Conservation (phyloP, 2,329 filamentous ascomycete genomes). For the Aureobasidium lini region DNA sequence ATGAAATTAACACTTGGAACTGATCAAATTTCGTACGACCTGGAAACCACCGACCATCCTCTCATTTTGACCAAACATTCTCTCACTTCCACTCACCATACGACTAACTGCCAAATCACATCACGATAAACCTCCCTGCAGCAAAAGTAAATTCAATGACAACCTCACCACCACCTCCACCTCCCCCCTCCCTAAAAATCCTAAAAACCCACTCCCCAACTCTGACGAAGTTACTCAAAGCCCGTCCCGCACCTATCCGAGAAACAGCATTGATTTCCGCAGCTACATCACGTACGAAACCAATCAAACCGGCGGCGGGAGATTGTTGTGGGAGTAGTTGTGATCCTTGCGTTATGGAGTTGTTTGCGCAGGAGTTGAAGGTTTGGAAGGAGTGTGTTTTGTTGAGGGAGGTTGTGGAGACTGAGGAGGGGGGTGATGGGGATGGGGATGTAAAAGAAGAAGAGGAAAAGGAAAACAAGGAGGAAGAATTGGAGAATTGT, state of each 20-base stretch:
- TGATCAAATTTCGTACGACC: no score
- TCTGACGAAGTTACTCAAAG: conserved; percentile 10
- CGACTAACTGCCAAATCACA: background rate
- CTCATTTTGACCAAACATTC: no score
- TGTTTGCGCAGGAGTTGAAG: conserved; percentile 14
- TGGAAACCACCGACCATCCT: no score
- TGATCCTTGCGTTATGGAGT: conserved; percentile 16
- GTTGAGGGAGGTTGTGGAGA: background rate
- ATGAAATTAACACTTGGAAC: no score
- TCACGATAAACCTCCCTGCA: background rate
- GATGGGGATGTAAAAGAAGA: background rate
- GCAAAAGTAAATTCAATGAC: background rate
- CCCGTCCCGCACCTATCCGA: conserved; percentile 12
- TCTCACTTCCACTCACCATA: background rate
- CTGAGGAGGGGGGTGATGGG: background rate
- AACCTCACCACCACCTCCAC: background rate
- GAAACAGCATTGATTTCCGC: conserved; percentile 4
- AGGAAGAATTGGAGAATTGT: background rate
- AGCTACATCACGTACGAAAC: background rate
- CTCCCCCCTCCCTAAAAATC: background rate
- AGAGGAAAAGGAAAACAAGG: background rate
- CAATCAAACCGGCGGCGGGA: conserved; percentile 14
- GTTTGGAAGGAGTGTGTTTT: conserved; percentile 13
- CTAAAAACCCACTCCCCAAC: conserved; percentile 13
- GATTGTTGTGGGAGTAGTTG: conserved; percentile 17